Evolutionary conservation across 345 rosid genomes (phyloP), one percentile per base, ranked within the genome.

Genomic region (Brassica carinata): DNA sequence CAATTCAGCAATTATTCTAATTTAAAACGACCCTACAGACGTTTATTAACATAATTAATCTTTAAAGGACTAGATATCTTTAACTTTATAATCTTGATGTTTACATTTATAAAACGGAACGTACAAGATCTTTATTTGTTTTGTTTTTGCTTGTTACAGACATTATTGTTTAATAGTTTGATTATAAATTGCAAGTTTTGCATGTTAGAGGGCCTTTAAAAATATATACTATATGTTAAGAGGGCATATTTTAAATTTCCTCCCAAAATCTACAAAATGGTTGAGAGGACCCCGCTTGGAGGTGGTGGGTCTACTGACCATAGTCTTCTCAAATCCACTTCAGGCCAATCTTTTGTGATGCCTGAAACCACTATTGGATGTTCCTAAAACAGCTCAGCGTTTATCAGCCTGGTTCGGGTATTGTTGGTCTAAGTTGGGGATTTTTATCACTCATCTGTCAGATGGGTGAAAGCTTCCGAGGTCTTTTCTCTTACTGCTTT

Each of bases 331-430:
- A 61, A 65, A 15, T 69, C 70, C 8, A 18, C 75, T 31, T 77
- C 81, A 59, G 81, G 81, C 1, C 11, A 77, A 63, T 48, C 75
- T 1, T 77, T 77, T 43, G 48, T 30, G 69, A 59, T 70, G 69
- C 3, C 63, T 30, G 53, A 31, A 63, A 48, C 71, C 14, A 31
- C 26, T 1, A 30, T 70, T 71, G 81, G 76, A 0, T 77, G 75
- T 51, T 62, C 64, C 33, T 51, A 70, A 34, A 63, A 70, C 29
- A 77, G 38, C 64, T 62, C 76, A 23, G 36, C 9, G 64, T 5
- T 43, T 5, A 1, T 0, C 3, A 8, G 0, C 4, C 11, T 1
- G 7, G 4, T 29, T 62, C 64, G 5, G 81, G 71, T n/a, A 7
- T 77, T 13, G 55, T 70, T 33, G 81, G 81, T 34, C 62, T 77